Base-by-base conservation (phyloP, 257 asterid genomes). In the Primulina eburnea region DNA sequence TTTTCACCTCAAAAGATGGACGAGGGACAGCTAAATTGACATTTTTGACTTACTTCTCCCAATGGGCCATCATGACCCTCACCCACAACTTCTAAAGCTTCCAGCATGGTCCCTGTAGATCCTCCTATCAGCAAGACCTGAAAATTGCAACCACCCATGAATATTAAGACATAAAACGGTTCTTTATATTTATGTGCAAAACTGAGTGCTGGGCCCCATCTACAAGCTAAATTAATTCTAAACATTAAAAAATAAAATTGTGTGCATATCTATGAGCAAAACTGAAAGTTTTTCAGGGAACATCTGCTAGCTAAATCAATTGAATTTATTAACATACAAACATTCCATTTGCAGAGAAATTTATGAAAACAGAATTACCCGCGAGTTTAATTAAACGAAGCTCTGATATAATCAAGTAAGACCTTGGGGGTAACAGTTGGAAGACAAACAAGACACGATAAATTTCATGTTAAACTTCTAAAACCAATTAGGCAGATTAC, bases 101-200 rank as follows among this genome's bases (percentile, higher is more conserved):
- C 99, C 79, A 94, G 85, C 99, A 94, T 94, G 80, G 97, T 94
- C 71, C 99, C 99, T 59, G 99, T 94, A 73, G 97, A 91, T 75
- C 97, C 99, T 73, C 99, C 99, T 66, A 94, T 94, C 82, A 91
- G 82, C 89, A 94, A 83, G 68, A 94, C 99, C 97, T 94, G 82
- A 34, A 81, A 64, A 71, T 67, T 32, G 75, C 62, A 75, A 66
- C 57, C 40, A 26, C 26, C 34, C 57, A 65, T 28, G 50, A 35
- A 58, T 38, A 65, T 58, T 9, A 58, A 52, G 43, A 61, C 53
- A 43, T 2, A 43, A 3, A 43, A 11, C 8, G 50, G 5, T 11
- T 6, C 50, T 40, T 43, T 43, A 43, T 43, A 43, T 43, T 43
- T 43, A 43, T 43, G n/a, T 12, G 6, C n/a, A 43, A 43, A 43